phyloP scores from a whole-genome alignment of 139 green algal genomes.

The Raphidocelis subcapitata region DNA sequence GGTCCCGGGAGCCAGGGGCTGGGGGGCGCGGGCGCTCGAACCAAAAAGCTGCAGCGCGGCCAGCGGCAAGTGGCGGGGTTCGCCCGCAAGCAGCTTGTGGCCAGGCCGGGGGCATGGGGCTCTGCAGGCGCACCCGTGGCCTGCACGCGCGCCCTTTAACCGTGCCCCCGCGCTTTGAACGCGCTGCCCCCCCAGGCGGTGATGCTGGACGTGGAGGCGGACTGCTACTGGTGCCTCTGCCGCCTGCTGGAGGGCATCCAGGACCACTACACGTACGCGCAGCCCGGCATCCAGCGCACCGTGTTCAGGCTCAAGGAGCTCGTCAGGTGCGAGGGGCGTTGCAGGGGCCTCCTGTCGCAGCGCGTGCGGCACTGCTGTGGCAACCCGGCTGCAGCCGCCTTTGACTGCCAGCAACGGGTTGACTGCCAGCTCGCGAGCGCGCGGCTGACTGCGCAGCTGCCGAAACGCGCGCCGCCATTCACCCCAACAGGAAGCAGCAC shows the following conservation, averaged over 20 bases:
- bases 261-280: slow-evolving; percentile 97
- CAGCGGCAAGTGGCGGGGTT: neutral
- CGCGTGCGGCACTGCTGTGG: no score
- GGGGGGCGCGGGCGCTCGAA: no score
- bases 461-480: no score
- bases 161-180: no score
- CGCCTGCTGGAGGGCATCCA: slow-evolving; percentile 89
- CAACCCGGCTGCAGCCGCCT: no score
- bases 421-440: no score
- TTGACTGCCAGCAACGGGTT: no score
- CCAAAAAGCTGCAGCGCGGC: neutral
- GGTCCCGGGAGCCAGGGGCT: neutral
- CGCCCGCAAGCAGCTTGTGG: no score
- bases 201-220: slow-evolving; percentile 86
- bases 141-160: no score
- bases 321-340: slow-evolving; percentile 47
- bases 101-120: no score
- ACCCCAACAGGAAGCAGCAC: slow-evolving; percentile 33
- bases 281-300: slow-evolving; percentile 94
- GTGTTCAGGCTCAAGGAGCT: slow-evolving; percentile 90
- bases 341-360: neutral
- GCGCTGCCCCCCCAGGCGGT: slow-evolving; percentile 50
- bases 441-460: no score
- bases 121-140: no score
- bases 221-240: slow-evolving; percentile 97